Evolutionary conservation across 2,329 filamentous ascomycete species (phyloP).

Genomic region (Phialemoniopsis sp.): DNA sequence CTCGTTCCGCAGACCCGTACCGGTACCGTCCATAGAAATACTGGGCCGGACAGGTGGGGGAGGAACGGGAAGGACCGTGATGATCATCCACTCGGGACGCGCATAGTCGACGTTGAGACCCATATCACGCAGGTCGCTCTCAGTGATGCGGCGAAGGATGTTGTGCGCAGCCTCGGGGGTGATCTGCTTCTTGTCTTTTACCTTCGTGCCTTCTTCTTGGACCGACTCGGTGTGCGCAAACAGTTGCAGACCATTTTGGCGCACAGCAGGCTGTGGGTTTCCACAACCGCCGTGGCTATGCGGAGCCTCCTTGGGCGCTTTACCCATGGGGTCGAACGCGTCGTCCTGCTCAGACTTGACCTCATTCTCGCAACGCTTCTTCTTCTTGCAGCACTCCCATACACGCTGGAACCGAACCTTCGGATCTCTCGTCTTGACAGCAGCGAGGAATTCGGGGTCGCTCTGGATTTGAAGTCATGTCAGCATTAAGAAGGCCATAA

Average conservation of each 20-base stretch:
- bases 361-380: conserved; percentile 79
- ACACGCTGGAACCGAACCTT: conserved; percentile 92
- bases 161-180: conserved; percentile 80
- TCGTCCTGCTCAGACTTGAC: conserved; percentile 58
- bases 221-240: conserved; percentile 73
- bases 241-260: conserved; percentile 81
- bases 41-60: conserved; percentile 94
- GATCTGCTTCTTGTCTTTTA: conserved; percentile 76
- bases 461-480: conserved; percentile 58
- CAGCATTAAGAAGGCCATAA: conserved; percentile 53
- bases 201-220: conserved; percentile 68
- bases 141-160: conserved; percentile 80
- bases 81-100: conserved; percentile 95
- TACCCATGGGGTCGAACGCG: conserved; percentile 58
- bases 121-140: conserved; percentile 78
- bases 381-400: conserved; percentile 88
- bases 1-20: conserved; percentile 88
- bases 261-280: conserved; percentile 82
- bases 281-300: conserved; percentile 86
- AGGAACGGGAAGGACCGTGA: conserved; percentile 91
- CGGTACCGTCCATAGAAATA: conserved; percentile 94
- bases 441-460: conserved; percentile 78
- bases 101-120: conserved; percentile 94
- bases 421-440: conserved; percentile 80
- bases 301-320: conserved; percentile 44